Evolutionary conservation across 805 yeast genomes (phyloP), one percentile per base, ranked within the genome.

Genomic region (Deakozyma indianensis): DNA sequence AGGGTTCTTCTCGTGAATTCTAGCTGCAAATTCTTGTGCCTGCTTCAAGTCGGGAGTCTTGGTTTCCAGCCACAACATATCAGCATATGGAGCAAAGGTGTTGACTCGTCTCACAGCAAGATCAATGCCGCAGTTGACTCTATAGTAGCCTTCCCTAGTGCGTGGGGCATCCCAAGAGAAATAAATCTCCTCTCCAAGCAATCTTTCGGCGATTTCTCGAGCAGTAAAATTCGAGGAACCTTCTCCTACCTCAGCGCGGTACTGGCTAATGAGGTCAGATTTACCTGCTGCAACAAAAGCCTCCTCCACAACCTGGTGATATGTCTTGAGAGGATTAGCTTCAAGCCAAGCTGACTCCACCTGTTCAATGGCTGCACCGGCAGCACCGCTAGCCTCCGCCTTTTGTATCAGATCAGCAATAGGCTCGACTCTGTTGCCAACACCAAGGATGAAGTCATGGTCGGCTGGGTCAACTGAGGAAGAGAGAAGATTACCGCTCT

Each of bases 161-260:
- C 75, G 66, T 42, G 80, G 77, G 3, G 74, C 71, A 47, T 77
- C 80, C 79, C 79, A 74, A 55, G 76, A 73, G 47, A 75, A 77
- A 50, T 53, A 57, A 15, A 74, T 56, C 4, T 56, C 64, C 3
- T 49, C 50, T 1, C 65, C 65, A 18, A 49, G 64, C 44, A 45
- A 56, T 46, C 49, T 57, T 48, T 46, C 57, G 45, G 56, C 61
- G 23, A 56, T 46, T 22, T 43, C 47, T 29, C 61, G 57, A 16
- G 61, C 57, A 23, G 50, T 51, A 35, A 45, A 58, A 49, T 57
- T 59, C 24, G 61, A 54, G 52, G 59, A 59, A 2, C 64, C 63
- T 48, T 53, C 41, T 44, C 52, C 43, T 4, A 32, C 38, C 41
- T 55, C 49, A 15, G 55, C 43, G 27, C 53, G 41, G 55, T 61